These are phyloP conservation scores for Termitomyces sp. DNA, from an alignment of 768 basidiomycete species.

Conservation along the genomic window DNA sequence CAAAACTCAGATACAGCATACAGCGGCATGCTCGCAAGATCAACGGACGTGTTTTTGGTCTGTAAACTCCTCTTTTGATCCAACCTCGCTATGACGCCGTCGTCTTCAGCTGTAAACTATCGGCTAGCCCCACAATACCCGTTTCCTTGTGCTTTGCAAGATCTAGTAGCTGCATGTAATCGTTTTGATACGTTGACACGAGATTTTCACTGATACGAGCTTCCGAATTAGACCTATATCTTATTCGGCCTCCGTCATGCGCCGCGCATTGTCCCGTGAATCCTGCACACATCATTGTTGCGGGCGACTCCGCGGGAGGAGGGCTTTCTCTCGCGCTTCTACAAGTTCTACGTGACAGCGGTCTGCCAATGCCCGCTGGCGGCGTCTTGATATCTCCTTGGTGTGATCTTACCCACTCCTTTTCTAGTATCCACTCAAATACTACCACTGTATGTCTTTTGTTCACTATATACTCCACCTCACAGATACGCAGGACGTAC, in stretches of 20 bases:
- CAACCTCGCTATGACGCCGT: not conserved
- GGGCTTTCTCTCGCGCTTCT: conserved; percentile 80
- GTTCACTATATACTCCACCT: not conserved
- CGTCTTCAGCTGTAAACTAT: conserved; percentile 62
- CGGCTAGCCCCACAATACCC: conserved; percentile 95
- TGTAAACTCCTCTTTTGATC: conserved; percentile 11
- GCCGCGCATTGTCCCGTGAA: conserved; percentile 75
- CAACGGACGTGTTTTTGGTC: conserved; percentile 82
- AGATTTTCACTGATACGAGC: not conserved
- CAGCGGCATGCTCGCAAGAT: conserved; percentile 89
- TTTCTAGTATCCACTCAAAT: conserved; percentile 82
- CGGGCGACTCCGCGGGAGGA: conserved; percentile 93
- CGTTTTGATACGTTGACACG: not conserved
- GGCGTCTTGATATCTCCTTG: conserved; percentile 90
- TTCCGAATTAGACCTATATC: conserved; percentile 60
- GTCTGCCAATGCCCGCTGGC: conserved; percentile 80
- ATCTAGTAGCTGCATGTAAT: conserved; percentile 82
- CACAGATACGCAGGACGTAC: conserved; percentile 53
- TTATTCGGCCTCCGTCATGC: conserved; percentile 81
- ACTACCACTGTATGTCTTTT: conserved; percentile 61
- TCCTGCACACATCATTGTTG: conserved; percentile 77
- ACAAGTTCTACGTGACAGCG: conserved; percentile 81
- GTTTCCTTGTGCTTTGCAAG: conserved; percentile 90
- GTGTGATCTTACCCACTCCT: conserved; percentile 90
- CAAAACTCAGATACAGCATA: conserved; percentile 52